Evolutionary conservation across 345 rosid species (phyloP), one percentile per base, ranked within the genome.

Genomic region (Sonneratia alba): DNA sequence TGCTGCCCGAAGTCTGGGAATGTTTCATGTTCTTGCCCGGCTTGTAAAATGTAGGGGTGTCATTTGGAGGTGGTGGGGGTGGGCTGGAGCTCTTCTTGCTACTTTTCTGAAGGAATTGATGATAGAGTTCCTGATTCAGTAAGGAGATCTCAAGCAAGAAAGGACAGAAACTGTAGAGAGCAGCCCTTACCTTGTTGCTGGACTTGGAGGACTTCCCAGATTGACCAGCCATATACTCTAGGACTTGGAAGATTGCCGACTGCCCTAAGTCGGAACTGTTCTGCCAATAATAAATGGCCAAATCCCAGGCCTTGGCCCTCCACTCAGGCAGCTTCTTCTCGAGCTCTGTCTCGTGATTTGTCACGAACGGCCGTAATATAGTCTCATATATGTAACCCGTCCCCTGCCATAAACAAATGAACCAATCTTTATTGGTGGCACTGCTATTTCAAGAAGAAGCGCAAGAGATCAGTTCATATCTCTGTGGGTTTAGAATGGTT

Each of bases 281-380:
- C 16, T 85, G 83, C 87, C 86, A 91, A 64, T 90, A 92, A 72
- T 76, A 81, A n/a, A 87, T 57, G 64, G 86, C 85, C 47, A 92
- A 79, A 56, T 92, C 96, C 97, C 97, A 95, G 27, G 83, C 88
- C 42, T 87, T 87, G 36, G 83, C 83, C 72, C 80, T 85, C 80
- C 84, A 69, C 72, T 89, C 93, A 77, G 71, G 73, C n/a, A 95
- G 70, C 87, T 86, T 90, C 73, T 86, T 74, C 70, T 95, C 97
- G 3, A 95, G 84, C 6, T 85, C 92, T 18, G 88, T 82, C 83
- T 92, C 93, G 45, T 92, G 91, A 66, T 78, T 82, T 11, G 88
- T 74, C 32, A 92, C 74, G 34, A 73, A 81, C 21, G 97, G 99
- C 74, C 82, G 82, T 79, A 95, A 71, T 78, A 95, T 34, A 51